phyloP scores from a whole-genome alignment of 208 protist species.

The Acanthamoeba triangularis region DNA sequence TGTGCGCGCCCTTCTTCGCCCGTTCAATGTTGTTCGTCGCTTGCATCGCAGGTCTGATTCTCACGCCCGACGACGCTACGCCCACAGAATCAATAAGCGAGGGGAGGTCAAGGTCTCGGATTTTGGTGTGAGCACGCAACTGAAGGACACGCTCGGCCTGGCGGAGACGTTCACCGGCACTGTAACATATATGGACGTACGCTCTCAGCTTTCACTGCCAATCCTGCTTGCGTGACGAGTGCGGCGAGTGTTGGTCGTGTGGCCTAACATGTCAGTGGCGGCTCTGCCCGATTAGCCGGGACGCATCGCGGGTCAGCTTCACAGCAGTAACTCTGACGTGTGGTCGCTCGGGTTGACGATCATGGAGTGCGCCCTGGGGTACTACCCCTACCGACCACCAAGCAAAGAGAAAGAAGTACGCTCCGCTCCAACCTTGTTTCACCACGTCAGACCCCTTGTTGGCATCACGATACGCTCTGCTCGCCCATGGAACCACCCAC shows the following conservation, averaged over 20 bases:
- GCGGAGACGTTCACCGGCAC: conserved; percentile 83
- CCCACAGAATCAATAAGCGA: conserved; percentile 74
- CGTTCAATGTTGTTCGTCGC: too few relatives aligned
- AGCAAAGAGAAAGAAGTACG: conserved; percentile 56
- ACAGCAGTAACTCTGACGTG: conserved; percentile 83
- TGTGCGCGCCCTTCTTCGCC: conserved; percentile 46
- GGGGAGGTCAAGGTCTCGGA: conserved; percentile 85
- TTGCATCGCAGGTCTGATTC: too few relatives aligned
- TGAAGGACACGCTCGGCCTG: conserved; percentile 80
- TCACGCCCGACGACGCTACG: too few relatives aligned
- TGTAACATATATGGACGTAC: conserved; percentile 82
- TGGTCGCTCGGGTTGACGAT: conserved; percentile 85
- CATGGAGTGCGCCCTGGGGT: conserved; percentile 84
- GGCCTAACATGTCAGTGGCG: too few relatives aligned
- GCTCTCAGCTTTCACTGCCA: background rate
- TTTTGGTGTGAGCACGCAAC: conserved; percentile 85
- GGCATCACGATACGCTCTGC: too few relatives aligned
- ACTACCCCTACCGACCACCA: conserved; percentile 82
- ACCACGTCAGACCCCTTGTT: too few relatives aligned
- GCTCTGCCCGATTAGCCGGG: conserved; percentile 73
- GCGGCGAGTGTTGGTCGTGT: too few relatives aligned
- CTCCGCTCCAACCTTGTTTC: too few relatives aligned
- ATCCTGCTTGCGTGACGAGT: too few relatives aligned
- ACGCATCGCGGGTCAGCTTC: conserved; percentile 80
- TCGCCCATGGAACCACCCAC: too few relatives aligned